Percentiles rank a stretch among this genome's conserved stretches.
These are phyloP conservation scores for Phytophthora agathidicida DNA, from an alignment of 352 stramenopile species.

Conservation along the genomic window DNA sequence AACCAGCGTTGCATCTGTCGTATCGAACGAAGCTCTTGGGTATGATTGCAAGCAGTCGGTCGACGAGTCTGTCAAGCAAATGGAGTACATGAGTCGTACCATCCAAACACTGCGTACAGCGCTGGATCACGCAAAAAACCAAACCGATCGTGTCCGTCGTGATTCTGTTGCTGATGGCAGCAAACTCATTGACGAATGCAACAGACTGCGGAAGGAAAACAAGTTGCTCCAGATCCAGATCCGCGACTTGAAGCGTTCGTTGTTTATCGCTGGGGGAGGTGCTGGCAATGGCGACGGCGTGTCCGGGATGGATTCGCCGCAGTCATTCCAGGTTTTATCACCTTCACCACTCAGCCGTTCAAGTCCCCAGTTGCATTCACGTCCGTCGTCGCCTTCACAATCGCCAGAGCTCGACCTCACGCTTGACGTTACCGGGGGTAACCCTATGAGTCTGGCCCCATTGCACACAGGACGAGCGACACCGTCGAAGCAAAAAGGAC, in stretches of 20 bases:
- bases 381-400: constrained; percentile 21
- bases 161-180: constrained; percentile 81
- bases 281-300: constrained; percentile 5
- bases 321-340: too few relatives aligned
- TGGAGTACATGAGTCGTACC: constrained; percentile 83
- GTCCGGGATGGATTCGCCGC: constrained; percentile 2
- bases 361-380: constrained; percentile 36
- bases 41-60: constrained; percentile 83
- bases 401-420: constrained; percentile 23
- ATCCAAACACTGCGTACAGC: constrained; percentile 66
- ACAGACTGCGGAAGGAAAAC: constrained; percentile 77
- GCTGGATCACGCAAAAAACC: constrained; percentile 72
- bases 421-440: constrained; percentile 24
- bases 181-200: constrained; percentile 83
- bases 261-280: constrained; percentile 7
- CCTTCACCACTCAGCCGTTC: too few relatives aligned
- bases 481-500: constrained; percentile 33
- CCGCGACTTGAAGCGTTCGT: constrained; percentile 57
- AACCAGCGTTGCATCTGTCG: neutral
- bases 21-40: constrained; percentile 56
- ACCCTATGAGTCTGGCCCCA: constrained; percentile 26
- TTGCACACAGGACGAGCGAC: constrained; percentile 32
- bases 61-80: constrained; percentile 77
- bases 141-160: constrained; percentile 67
- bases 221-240: constrained; percentile 69